phyloP scores from a whole-genome alignment of 371 early-diverging fungal genomes.

The Paraphysoderma sedebokerense region DNA sequence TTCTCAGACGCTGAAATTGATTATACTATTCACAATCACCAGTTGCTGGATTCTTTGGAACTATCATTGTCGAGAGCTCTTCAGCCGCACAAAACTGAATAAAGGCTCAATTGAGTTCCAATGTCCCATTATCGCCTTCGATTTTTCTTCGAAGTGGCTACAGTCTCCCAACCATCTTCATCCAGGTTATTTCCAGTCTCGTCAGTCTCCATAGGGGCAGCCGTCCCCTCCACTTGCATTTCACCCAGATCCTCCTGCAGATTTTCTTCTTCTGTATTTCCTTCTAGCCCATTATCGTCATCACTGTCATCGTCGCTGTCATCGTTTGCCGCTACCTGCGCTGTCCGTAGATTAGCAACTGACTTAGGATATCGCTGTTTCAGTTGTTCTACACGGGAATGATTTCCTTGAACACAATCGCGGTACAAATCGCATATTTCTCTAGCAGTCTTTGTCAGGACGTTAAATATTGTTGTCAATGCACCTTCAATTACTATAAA shows the following conservation, averaged over 20 bases:
- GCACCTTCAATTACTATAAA: background rate
- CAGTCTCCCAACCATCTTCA: conserved; percentile 32
- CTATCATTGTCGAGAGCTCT: too few species aligned
- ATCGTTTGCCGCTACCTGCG: conserved; percentile 11
- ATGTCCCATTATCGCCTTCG: too few species aligned
- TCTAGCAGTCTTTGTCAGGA: conserved; percentile 16
- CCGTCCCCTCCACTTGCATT: conserved; percentile 21
- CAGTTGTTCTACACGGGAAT: conserved; percentile 26
- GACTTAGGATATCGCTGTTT: conserved; percentile 21
- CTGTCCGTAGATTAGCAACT: conserved; percentile 9
- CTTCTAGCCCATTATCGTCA: conserved; percentile 14
- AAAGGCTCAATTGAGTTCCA: too few species aligned
- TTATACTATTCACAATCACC: too few species aligned
- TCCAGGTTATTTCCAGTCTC: conserved; percentile 20
- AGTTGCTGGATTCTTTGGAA: too few species aligned
- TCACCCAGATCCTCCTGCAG: conserved; percentile 9
- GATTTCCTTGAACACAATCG: conserved; percentile 34
- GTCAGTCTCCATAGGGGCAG: conserved; percentile 11
- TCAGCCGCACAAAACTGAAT: too few species aligned
- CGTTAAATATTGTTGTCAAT: background rate
- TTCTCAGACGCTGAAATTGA: too few species aligned
- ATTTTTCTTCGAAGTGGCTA: too few species aligned
- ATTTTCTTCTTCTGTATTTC: background rate
- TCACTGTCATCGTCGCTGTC: conserved; percentile 9
- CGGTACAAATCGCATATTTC: conserved; percentile 22